phyloP scores from a whole-genome alignment of 495 filamentous ascomycete species.

The Penicillium robsamsonii region DNA sequence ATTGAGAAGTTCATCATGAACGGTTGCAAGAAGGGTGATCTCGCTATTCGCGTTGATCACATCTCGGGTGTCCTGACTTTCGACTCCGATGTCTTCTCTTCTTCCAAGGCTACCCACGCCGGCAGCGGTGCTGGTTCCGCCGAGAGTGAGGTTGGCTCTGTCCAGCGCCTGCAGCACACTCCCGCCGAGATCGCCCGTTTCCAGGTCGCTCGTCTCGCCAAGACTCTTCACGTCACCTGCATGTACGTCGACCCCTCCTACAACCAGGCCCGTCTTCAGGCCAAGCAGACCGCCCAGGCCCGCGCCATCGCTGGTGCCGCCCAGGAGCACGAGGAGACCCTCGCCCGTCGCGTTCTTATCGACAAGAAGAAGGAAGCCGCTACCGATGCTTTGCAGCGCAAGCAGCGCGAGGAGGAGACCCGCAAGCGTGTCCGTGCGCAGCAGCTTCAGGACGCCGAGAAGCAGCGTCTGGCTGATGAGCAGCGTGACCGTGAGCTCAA shows the following conservation, averaged over 20 bases:
- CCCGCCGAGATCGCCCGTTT: slow-evolving; percentile 96
- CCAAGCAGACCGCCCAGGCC: slow-evolving; percentile 74
- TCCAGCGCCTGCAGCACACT: slow-evolving; percentile 94
- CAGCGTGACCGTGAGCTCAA: slow-evolving; percentile 86
- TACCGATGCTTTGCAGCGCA: slow-evolving; percentile 75
- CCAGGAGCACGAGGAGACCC: slow-evolving; percentile 84
- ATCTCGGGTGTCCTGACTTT: slow-evolving; percentile 92
- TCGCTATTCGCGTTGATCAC: slow-evolving; percentile 94
- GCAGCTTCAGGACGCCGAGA: slow-evolving; percentile 83
- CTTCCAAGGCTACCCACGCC: slow-evolving; percentile 85
- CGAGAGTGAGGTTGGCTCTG: slow-evolving; percentile 77
- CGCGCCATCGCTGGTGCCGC: slow-evolving; percentile 83
- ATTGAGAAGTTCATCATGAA: slow-evolving; percentile 99
- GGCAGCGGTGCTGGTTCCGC: slow-evolving; percentile 85
- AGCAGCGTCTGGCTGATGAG: slow-evolving; percentile 81
- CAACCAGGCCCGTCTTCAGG: slow-evolving; percentile 71
- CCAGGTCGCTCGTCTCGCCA: slow-evolving; percentile 87
- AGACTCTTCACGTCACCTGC: slow-evolving; percentile 86
- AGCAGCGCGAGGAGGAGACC: slow-evolving; percentile 88
- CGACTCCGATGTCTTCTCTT: slow-evolving; percentile 97
- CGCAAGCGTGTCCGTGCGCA: slow-evolving; percentile 79
- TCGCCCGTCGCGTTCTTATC: slow-evolving; percentile 85
- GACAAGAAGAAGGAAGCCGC: slow-evolving; percentile 95
- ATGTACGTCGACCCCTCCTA: slow-evolving; percentile 91
- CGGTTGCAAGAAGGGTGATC: slow-evolving; percentile 98